phyloP scores from a whole-genome alignment of 768 basidiomycete genomes.

The Mycena vulgaris region DNA sequence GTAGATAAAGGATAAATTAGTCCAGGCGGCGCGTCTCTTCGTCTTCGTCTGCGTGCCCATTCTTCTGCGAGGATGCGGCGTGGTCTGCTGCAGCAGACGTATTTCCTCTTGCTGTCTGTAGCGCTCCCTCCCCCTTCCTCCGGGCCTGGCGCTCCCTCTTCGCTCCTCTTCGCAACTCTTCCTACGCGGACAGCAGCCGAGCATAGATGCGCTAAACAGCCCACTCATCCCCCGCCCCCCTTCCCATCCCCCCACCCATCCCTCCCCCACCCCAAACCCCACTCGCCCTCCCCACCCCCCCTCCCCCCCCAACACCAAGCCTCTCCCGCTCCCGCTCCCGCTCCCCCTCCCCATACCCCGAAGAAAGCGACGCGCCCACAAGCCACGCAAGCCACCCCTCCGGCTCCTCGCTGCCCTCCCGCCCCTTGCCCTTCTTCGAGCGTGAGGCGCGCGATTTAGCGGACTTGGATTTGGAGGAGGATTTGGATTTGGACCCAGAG shows the following conservation, averaged over 20 bases:
- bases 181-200: too few species aligned
- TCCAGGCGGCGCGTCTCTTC: too few species aligned
- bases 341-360: constrained; percentile 39
- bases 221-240: constrained; percentile 67
- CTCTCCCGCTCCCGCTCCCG: constrained; percentile 20
- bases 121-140: too few species aligned
- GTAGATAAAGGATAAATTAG: too few species aligned
- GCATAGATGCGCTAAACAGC: constrained; percentile 56
- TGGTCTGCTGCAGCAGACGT: too few species aligned
- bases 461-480: constrained; percentile 54
- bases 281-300: constrained; percentile 39
- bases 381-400: constrained; percentile 36
- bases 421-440: constrained; percentile 44
- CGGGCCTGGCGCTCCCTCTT: too few species aligned
- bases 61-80: too few species aligned
- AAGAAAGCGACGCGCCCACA: constrained; percentile 42
- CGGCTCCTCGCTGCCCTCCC: constrained; percentile 22
- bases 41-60: too few species aligned
- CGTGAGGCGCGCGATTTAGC: too few species aligned
- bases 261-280: constrained; percentile 31
- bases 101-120: too few species aligned
- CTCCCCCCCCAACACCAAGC: constrained; percentile 25
- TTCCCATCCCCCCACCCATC: constrained; percentile 29
- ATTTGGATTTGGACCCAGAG: constrained; percentile 36
- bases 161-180: too few species aligned